These are phyloP conservation scores for Sedum album DNA, from an alignment of 164 flowering plant species.

Conservation along the genomic window DNA sequence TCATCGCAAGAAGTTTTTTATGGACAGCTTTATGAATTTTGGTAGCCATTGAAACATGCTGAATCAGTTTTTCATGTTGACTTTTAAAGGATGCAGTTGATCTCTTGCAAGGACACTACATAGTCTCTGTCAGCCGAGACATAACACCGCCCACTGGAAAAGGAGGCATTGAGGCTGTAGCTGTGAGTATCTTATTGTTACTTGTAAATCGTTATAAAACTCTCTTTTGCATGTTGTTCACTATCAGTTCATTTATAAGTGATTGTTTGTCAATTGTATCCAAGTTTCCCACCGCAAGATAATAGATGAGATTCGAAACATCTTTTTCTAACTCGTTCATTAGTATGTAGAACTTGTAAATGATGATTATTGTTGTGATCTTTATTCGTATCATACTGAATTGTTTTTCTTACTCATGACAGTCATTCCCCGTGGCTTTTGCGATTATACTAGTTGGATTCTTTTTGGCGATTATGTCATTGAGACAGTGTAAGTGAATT, in stretches of 20 bases:
- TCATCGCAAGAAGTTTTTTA: no score
- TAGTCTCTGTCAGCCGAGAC: conserved; percentile 64
- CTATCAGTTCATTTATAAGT: no score
- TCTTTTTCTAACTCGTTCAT: no score
- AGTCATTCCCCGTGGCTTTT: neutral
- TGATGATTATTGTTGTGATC: no score
- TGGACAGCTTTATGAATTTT: neutral
- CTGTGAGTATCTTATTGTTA: conserved; percentile 45
- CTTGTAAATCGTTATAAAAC: neutral
- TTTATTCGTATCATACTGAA: neutral
- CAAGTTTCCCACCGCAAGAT: no score
- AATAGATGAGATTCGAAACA: no score
- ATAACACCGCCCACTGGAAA: conserved; percentile 40
- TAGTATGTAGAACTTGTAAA: no score
- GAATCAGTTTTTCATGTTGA: conserved; percentile 3
- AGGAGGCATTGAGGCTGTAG: conserved; percentile 59
- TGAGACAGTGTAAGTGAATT: neutral
- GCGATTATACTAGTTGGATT: neutral
- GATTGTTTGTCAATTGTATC: no score
- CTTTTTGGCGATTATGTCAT: neutral
- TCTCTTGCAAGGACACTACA: conserved; percentile 87
- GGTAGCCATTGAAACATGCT: neutral
- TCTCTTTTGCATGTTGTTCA: no score
- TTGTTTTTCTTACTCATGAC: neutral
- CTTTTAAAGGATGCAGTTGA: conserved; percentile 83